Evolutionary conservation across 805 yeast genomes (phyloP).

Genomic region (Tetrapisispora taiwanensis): DNA sequence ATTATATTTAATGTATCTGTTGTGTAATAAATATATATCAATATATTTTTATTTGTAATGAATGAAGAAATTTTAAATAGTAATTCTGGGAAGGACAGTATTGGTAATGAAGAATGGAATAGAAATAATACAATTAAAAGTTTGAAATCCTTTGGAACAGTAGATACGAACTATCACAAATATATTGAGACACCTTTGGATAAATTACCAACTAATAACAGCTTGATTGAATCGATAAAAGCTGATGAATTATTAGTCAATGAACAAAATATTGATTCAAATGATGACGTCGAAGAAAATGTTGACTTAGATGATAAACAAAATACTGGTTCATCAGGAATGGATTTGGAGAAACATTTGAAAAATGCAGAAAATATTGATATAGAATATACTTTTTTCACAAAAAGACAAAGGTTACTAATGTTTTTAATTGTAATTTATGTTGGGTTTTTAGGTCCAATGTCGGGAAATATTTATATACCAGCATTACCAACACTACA

Average conservation of each 20-base stretch:
- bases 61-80: background rate
- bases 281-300: too few species aligned
- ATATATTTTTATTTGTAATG: too few species aligned
- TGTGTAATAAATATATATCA: too few species aligned
- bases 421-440: conserved; percentile 35
- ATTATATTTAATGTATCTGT: too few species aligned
- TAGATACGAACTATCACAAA: background rate
- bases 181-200: background rate
- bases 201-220: conserved; percentile 1
- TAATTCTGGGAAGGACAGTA: background rate
- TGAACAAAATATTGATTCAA: too few species aligned
- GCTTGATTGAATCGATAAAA: background rate
- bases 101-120: background rate
- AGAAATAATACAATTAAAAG: background rate
- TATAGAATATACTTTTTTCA: conserved; percentile 13
- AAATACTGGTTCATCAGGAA: background rate
- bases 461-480: conserved; percentile 47
- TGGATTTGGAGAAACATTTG: background rate
- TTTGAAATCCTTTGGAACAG: background rate
- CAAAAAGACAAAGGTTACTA: conserved; percentile 24
- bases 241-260: background rate
- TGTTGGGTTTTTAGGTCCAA: conserved; percentile 47
- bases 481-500: conserved; percentile 42
- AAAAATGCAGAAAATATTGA: background rate
- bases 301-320: background rate